Percentiles rank a stretch among this genome's conserved stretches.
Evolutionary conservation across 1,284 basidiomycete genomes (phyloP).

Genomic region (Leccinum subspadiceum): DNA sequence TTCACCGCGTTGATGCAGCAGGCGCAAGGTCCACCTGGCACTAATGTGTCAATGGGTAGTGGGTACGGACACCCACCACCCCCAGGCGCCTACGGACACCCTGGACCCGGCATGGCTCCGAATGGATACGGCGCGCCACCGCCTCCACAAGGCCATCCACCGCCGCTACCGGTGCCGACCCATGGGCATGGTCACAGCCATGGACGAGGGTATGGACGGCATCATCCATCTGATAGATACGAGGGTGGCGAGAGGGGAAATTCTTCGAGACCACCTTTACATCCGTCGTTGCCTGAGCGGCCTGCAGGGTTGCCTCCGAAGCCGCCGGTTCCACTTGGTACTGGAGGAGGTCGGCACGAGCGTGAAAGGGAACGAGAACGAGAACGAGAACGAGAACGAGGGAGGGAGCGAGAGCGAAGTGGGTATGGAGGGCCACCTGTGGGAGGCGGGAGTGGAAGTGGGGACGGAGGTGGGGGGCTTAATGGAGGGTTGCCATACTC

Average conservation of each 20-base stretch:
- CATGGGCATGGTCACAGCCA: constrained; percentile 11
- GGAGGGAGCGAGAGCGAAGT: constrained; percentile 18
- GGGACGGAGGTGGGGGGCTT: constrained; percentile 16
- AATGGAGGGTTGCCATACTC: constrained; percentile 26
- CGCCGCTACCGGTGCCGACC: constrained; percentile 12
- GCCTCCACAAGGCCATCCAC: constrained; percentile 17
- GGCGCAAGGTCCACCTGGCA: too few species aligned
- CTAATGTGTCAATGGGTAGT: background rate
- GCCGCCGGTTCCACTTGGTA: constrained; percentile 17
- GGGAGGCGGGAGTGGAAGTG: constrained; percentile 12
- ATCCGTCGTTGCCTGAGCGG: constrained; percentile 22
- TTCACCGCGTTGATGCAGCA: too few species aligned
- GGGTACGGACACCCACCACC: constrained; percentile 17
- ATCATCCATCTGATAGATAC: constrained; percentile 16
- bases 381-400: background rate
- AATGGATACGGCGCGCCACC: constrained; percentile 23
- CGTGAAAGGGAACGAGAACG: constrained; percentile 14
- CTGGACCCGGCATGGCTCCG: constrained; percentile 5
- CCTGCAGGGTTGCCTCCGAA: constrained; percentile 22
- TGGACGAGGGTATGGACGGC: constrained; percentile 10
- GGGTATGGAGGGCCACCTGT: constrained; percentile 9
- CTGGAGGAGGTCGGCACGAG: constrained; percentile 20
- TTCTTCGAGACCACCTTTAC: constrained; percentile 7
- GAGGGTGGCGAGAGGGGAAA: constrained; percentile 18
- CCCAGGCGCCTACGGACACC: constrained; percentile 15